Base-by-base conservation (phyloP, 1,284 basidiomycete species). In the Vanrija sp. region DNA sequence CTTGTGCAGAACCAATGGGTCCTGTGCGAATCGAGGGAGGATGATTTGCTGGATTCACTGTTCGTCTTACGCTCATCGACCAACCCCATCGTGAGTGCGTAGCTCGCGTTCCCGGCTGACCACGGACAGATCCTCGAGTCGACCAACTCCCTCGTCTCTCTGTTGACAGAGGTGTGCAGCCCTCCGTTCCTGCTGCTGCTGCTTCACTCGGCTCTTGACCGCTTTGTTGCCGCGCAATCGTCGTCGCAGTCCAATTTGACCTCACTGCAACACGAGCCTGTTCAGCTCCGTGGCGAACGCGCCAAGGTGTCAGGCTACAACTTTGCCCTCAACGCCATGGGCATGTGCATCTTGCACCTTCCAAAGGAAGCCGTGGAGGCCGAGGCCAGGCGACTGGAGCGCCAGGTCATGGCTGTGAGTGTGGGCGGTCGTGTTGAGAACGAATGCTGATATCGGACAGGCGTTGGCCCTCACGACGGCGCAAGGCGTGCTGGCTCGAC, bases 1-100 rank as follows among this genome's bases (percentile, higher is more conserved):
- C 45, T 74, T 51, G 65, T 71, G 0, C 67, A 71, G 41, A 61
- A 74, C 46, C 72, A 74, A 47, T 74, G 69, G 69, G 23, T 50
- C 2, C 41, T 74, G 31, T 64, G 71, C 24, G 71, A 73, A 45
- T 60, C 58, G n/a, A 56, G 63, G 15, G 68, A 71, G 46, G 60
- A 62, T 20, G 48, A 54, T 4, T 49, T 74, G 22, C 49, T 66
- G 19, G 67, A 72, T 39, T 53, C 62, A 6, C 51, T 72, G 14
- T 71, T 74, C 60, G 59, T 61, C 1, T 46, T 74, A 18, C 51
- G 72, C 23, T 54, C 61, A 2, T 60, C 54, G 10, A 45, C 39
- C 12, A 64, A 64, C 49, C 39, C 53, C 6, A 61, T 61, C n/a
- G 69, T 71, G 27, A 53, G 70, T 64, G 6, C 19, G 10, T 6